A percentile compares a stretch with the other conserved stretches of the same genome.
Conservation (phyloP, 1,284 basidiomycete genomes). For the Trichosporon coremiiforme region DNA sequence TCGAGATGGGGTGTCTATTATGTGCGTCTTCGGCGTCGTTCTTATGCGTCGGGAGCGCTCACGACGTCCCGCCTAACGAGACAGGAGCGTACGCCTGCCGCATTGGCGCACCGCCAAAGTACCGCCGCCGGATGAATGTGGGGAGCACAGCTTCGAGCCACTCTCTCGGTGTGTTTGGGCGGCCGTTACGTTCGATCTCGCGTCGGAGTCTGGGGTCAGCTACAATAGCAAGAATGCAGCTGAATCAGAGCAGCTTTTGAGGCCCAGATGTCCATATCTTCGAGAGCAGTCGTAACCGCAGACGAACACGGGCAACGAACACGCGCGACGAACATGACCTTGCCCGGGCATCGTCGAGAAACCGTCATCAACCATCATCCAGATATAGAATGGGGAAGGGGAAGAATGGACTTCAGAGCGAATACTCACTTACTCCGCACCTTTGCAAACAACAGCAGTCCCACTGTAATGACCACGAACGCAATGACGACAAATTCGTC, state of each 20-base stretch:
- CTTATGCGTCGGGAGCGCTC: neutral
- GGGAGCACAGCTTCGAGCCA: constrained; percentile 32
- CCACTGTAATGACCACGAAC: constrained; percentile 80
- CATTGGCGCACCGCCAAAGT: neutral
- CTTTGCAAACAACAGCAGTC: constrained; percentile 76
- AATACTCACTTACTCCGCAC: constrained; percentile 61
- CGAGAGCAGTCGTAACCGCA: too few relatives aligned
- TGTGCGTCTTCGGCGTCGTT: neutral
- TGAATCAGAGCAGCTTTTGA: too few relatives aligned
- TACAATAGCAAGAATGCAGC: too few relatives aligned
- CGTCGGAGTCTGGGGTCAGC: constrained; percentile 30
- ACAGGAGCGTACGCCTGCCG: constrained; percentile 15
- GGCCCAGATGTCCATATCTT: too few relatives aligned
- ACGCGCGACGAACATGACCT: too few relatives aligned
- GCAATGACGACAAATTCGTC: constrained; percentile 87
- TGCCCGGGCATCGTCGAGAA: too few relatives aligned
- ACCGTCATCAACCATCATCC: too few relatives aligned
- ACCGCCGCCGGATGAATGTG: constrained; percentile 4
- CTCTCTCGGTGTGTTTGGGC: constrained; percentile 32
- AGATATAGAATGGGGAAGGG: too few relatives aligned
- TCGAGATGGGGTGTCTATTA: neutral
- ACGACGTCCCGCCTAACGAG: constrained; percentile 12
- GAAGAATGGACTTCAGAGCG: too few relatives aligned
- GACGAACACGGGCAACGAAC: too few relatives aligned
- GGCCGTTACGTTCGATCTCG: constrained; percentile 32